phyloP scores from a whole-genome alignment of 1,139 yeast genomes.

The Geotrichum citri-aurantii region DNA sequence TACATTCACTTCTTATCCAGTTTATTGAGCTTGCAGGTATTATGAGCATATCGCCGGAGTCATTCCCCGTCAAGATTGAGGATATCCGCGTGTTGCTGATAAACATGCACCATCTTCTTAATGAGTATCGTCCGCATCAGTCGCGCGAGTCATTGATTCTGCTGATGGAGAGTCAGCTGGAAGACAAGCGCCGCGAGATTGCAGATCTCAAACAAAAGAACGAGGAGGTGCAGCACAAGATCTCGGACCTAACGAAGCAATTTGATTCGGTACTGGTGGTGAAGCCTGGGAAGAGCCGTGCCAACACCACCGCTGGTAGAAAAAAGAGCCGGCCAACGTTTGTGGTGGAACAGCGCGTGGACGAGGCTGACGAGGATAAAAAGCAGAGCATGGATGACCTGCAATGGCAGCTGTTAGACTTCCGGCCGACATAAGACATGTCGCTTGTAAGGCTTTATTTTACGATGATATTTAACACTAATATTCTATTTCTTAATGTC shows the following conservation, averaged over 20 bases:
- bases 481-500: background rate
- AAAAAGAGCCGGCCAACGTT: background rate
- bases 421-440: background rate
- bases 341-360: background rate
- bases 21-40: conserved; percentile 70
- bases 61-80: conserved; percentile 61
- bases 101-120: conserved; percentile 76
- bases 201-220: conserved; percentile 27
- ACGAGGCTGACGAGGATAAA: background rate
- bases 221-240: conserved; percentile 24
- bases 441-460: too few species aligned
- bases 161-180: conserved; percentile 50
- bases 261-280: conserved; percentile 15
- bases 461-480: background rate
- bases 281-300: background rate
- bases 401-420: conserved; percentile 8
- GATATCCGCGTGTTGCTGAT: conserved; percentile 68
- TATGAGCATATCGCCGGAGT: conserved; percentile 62
- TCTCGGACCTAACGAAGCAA: conserved; percentile 25
- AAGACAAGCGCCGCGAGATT: conserved; percentile 25
- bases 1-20: conserved; percentile 63
- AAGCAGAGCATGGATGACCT: background rate
- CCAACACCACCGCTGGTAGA: background rate
- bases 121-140: conserved; percentile 86
- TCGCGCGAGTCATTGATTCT: conserved; percentile 73